These are phyloP conservation scores for Phallus indusiatus DNA, from an alignment of 768 basidiomycete species.

Conservation along the genomic window DNA sequence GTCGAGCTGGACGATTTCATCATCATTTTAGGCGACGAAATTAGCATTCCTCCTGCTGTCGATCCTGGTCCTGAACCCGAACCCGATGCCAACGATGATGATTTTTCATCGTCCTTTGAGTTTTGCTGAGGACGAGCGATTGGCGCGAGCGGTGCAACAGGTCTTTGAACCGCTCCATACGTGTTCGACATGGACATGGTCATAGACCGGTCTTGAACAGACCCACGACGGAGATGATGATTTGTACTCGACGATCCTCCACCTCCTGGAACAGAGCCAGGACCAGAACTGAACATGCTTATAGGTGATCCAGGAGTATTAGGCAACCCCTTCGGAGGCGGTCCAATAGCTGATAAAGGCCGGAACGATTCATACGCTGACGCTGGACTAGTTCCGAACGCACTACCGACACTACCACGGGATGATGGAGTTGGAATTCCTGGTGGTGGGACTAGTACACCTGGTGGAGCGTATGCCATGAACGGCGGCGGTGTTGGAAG, in stretches of 20 bases:
- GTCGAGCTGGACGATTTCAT: slow-evolving; percentile 34
- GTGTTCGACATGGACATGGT: neutral
- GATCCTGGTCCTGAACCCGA: too few species aligned
- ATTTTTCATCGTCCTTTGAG: slow-evolving; percentile 29
- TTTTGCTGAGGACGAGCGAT: slow-evolving; percentile 55
- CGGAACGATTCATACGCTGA: slow-evolving; percentile 1
- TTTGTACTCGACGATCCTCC: slow-evolving; percentile 1
- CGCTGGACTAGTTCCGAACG: neutral
- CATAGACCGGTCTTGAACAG: slow-evolving; percentile 5
- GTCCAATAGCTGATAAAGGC: slow-evolving; percentile 1
- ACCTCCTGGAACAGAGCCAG: too few species aligned
- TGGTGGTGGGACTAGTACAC: neutral
- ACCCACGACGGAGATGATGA: slow-evolving; percentile 9
- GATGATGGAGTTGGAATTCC: slow-evolving; percentile 1
- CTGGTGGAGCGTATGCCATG: neutral
- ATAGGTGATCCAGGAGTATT: slow-evolving; percentile 8
- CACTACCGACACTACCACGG: neutral
- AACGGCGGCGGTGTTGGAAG: neutral
- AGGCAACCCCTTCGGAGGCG: neutral
- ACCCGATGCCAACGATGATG: too few species aligned
- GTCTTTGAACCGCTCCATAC: slow-evolving; percentile 8
- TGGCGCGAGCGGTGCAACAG: slow-evolving; percentile 39
- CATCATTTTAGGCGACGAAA: slow-evolving; percentile 44
- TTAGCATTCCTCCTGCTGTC: too few species aligned
- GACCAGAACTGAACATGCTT: slow-evolving; percentile 4